Base-by-base conservation (phyloP, 2,329 filamentous ascomycete genomes). In the Ceratocystis harringtonii region DNA sequence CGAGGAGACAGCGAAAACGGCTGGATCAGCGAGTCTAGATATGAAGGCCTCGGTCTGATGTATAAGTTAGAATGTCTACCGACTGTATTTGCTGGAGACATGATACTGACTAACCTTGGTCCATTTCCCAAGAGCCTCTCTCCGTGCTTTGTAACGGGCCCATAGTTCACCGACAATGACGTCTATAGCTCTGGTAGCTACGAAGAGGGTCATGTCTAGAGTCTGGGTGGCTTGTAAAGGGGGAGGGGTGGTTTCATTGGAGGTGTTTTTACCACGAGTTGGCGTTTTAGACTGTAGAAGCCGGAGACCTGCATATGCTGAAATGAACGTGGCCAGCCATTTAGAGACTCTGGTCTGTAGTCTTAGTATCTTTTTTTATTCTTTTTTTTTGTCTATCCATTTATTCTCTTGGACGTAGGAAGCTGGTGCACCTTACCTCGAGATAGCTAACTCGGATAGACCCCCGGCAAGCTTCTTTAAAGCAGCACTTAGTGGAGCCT, bases 201-300 rank as follows among this genome's bases (percentile, higher is more conserved):
- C 84, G 72, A 94, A 92, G n/a, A 95, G 77, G 0, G 89, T 92
- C 41, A 95, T 78, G 72, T 95, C 90, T 68, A 95, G 80, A 1
- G 90, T 92, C 70, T 86, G 84, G 57, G 90, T 90, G 10, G 66
- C 63, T 25, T 50, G 61, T 22, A 63, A 60, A 41, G 43, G 58
- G 57, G 44, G 3, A n/a, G 67, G 50, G 74, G 71, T 15, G 71
- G 71, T 55, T 70, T 72, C 74, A 61, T 80, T 76, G 4, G 77
- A 74, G 68, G 79, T 78, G 61, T 73, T 71, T 15, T 58, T 41
- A 19, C 12, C 8, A 52, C 41, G 50, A 12, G 36, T 30, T 6
- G 45, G 79, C 64, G 77, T 75, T 70, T 82, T 83, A 22, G 81
- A 80, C 71, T 85, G 83, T 12, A 86, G 74, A 5, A 86, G 75